Evolutionary conservation across 257 asterid genomes (phyloP).

Genomic region (Solanum sparsipilum): DNA sequence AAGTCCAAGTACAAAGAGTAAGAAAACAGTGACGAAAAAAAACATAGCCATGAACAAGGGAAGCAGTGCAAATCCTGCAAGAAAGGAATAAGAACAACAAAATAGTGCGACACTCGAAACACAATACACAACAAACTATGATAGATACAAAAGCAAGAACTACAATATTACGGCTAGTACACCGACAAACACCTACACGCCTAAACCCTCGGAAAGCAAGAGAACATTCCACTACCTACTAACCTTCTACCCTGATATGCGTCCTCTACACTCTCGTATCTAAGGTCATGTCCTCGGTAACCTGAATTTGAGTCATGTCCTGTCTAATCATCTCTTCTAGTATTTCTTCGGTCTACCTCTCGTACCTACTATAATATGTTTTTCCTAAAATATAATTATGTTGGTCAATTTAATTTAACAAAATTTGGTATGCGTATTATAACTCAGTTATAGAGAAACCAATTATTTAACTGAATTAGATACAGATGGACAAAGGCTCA

Average conservation of each 20-base stretch:
- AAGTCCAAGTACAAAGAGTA: not conserved
- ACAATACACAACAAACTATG: not conserved
- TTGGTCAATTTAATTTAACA: not conserved
- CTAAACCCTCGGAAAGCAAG: not conserved
- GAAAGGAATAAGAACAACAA: not conserved
- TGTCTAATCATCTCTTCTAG: not conserved
- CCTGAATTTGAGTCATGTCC: not conserved
- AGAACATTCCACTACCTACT: not conserved
- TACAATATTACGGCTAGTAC: not conserved
- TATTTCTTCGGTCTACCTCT: not conserved
- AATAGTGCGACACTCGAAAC: not conserved
- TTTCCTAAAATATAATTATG: not conserved
- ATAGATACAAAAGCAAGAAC: not conserved
- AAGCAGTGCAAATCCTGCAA: not conserved
- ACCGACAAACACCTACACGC: not conserved
- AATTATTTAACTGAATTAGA: not conserved
- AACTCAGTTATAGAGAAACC: not conserved
- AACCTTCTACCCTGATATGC: not conserved
- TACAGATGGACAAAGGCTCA: not conserved
- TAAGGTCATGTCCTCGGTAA: not conserved
- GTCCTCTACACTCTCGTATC: not conserved
- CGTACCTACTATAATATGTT: not conserved
- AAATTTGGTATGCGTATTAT: not conserved
- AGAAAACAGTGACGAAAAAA: not conserved
- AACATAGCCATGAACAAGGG: not conserved